Percentiles rank a stretch among this genome's conserved stretches.
Conservation (phyloP, 805 yeast species). For the Naumovozyma castellii region DNA sequence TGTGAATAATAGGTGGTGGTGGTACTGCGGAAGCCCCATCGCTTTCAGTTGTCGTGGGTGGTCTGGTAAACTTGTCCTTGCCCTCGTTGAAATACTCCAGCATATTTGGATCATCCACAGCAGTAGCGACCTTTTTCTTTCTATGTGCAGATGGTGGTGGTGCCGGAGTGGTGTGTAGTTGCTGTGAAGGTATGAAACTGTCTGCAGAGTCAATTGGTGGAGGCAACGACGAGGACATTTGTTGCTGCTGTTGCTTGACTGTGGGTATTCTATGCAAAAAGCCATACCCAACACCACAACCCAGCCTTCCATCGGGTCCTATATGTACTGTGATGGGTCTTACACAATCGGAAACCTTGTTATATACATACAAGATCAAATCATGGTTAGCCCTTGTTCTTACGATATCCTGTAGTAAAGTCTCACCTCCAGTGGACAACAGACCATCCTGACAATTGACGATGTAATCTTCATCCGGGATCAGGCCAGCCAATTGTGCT, state of each 20-base stretch:
- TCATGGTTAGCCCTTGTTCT: slow-evolving; percentile 39
- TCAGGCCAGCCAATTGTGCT: slow-evolving; percentile 71
- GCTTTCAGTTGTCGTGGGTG: not conserved
- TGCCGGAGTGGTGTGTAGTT: slow-evolving; percentile 1
- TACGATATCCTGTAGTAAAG: slow-evolving; percentile 58
- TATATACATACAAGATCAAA: slow-evolving; percentile 64
- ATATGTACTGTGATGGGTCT: slow-evolving; percentile 81
- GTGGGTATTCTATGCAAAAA: slow-evolving; percentile 77
- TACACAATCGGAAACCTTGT: slow-evolving; percentile 75
- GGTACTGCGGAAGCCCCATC: not conserved
- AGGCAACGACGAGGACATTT: not conserved
- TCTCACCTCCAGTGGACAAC: slow-evolving; percentile 80
- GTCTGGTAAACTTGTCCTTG: slow-evolving; percentile 17
- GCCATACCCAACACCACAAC: slow-evolving; percentile 95
- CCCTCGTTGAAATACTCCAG: slow-evolving; percentile 28
- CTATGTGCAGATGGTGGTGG: slow-evolving; percentile 11
- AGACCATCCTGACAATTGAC: slow-evolving; percentile 83
- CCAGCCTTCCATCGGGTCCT: slow-evolving; percentile 75
- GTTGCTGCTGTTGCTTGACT: slow-evolving; percentile 4
- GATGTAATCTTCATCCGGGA: slow-evolving; percentile 80
- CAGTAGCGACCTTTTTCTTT: slow-evolving; percentile 10
- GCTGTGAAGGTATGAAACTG: not conserved
- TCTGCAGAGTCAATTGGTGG: not conserved
- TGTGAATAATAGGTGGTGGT: slow-evolving; percentile 8
- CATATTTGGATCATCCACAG: slow-evolving; percentile 11